Evolutionary conservation across 2,329 filamentous ascomycete genomes (phyloP).

Genomic region (Fonsecaea erecta): DNA sequence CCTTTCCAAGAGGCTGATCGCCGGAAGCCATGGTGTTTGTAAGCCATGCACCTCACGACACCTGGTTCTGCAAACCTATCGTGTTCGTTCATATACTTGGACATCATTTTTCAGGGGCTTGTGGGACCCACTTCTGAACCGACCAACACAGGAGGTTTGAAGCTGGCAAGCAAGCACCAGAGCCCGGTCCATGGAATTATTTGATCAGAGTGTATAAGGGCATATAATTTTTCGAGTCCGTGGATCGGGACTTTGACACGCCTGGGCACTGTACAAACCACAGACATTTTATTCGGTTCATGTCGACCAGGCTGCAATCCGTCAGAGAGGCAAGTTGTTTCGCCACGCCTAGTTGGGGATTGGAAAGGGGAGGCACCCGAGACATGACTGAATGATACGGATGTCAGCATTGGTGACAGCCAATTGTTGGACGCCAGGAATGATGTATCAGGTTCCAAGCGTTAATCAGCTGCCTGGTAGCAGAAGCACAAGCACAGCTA

Average conservation of each 20-base stretch:
- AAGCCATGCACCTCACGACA: background rate
- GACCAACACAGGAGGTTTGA: slow-evolving; percentile 20
- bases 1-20: background rate
- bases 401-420: slow-evolving; percentile 33
- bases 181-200: no score
- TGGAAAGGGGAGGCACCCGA: slow-evolving; percentile 58
- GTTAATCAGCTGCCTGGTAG: slow-evolving; percentile 19
- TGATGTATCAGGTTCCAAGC: slow-evolving; percentile 11
- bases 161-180: slow-evolving; percentile 19
- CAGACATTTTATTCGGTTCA: slow-evolving; percentile 16
- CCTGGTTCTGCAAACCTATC: background rate
- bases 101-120: slow-evolving; percentile 10
- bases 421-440: slow-evolving; percentile 52
- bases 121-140: slow-evolving; percentile 18
- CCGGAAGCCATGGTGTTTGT: background rate
- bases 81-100: background rate
- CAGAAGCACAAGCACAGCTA: slow-evolving; percentile 22
- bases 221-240: slow-evolving; percentile 24
- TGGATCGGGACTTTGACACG: slow-evolving; percentile 20
- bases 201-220: slow-evolving; percentile 18
- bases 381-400: slow-evolving; percentile 18
- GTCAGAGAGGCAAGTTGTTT: slow-evolving; percentile 64
- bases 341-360: slow-evolving; percentile 59
- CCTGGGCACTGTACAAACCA: background rate
- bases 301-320: slow-evolving; percentile 45